Base-by-base conservation (phyloP, 75 land plant genomes). In the Larix kaempferi region DNA sequence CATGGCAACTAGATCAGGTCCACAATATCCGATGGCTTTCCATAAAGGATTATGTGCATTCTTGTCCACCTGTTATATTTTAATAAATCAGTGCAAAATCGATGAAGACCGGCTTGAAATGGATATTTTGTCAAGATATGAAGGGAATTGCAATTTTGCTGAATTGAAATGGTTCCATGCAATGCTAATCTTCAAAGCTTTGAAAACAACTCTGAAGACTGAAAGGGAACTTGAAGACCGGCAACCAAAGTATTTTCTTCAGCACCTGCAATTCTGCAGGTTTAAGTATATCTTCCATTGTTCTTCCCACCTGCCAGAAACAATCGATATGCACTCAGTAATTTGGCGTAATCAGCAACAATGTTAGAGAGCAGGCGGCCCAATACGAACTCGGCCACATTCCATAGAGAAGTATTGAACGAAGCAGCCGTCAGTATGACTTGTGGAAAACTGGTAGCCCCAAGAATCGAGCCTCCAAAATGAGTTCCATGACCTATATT, bases 371-470 rank as follows among this genome's bases (percentile, higher is more conserved):
- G n/a, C n/a, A 44, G 8, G 6, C 1, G 10, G 52, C 0, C 52
- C 52, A 44, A 44, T 44, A 41, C 85, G 79, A 58, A 90, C 95
- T 84, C 64, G 80, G 55, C 94, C 96, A 62, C 86, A 59, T 87
- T 82, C 95, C 95, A 98, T 26, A 98, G 82, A 2, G 98, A 75
- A 6, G 80, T 78, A 79, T 98, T 98, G 91, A 95, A 95, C 25
- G 99, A 93, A 25, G 98, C 96, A 10, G 98, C 96, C 58, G 91
- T 84, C 67, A 87, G 58, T 88, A 98, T 89, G 77, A 92, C 94
- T 77, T 85, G 87, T 13, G 99, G 99, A 84, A 98, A 98, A 83
- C 89, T 95, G 59, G 96, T 93, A 71, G 99, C 96, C 1, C 82
- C 92, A 10, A 94, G 91, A 57, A 91, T 81, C 19, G 12, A 60